Evolutionary conservation across 129 eudicot species (phyloP).

Genomic region (Pseudognaphalium luteoalbum): DNA sequence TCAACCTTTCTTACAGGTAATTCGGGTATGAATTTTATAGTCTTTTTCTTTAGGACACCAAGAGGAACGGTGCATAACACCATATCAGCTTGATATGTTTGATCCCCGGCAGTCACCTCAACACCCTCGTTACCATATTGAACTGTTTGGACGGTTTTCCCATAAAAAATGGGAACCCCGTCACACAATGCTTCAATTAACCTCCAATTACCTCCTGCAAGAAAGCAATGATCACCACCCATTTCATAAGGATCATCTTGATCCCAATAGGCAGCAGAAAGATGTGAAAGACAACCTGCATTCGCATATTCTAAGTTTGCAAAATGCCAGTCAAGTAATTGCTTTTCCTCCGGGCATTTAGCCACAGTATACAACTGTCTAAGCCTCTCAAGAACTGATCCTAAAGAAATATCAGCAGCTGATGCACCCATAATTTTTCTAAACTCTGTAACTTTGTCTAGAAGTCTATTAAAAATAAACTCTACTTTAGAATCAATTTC

Average conservation of each 20-base stretch:
- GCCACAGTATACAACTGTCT: conserved; percentile 69
- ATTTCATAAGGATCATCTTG: conserved; percentile 98
- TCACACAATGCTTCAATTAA: conserved; percentile 63
- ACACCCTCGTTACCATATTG: conserved; percentile 62
- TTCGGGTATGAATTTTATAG: conserved; percentile 65
- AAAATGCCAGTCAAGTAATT: conserved; percentile 88
- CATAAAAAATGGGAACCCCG: conserved; percentile 76
- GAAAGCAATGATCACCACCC: conserved; percentile 98
- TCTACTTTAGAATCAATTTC: conserved; percentile 71
- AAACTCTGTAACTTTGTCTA: conserved; percentile 76
- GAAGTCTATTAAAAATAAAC: conserved; percentile 69
- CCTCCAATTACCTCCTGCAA: conserved; percentile 93
- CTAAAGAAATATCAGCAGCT: conserved; percentile 69
- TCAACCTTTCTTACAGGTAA: conserved; percentile 71
- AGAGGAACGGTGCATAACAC: conserved; percentile 92
- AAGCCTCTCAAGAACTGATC: conserved; percentile 78
- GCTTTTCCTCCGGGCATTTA: conserved; percentile 62
- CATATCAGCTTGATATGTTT: conserved; percentile 68
- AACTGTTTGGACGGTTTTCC: conserved; percentile 59
- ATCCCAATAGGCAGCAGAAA: conserved; percentile 97
- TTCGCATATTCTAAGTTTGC: conserved; percentile 95
- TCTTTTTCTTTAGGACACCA: conserved; percentile 69
- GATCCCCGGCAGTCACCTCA: conserved; percentile 71
- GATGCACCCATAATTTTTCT: conserved; percentile 69
- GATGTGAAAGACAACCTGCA: conserved; percentile 84